Conservation (phyloP, 306 rosid species). For the Fragaria nilgerrensis region DNA sequence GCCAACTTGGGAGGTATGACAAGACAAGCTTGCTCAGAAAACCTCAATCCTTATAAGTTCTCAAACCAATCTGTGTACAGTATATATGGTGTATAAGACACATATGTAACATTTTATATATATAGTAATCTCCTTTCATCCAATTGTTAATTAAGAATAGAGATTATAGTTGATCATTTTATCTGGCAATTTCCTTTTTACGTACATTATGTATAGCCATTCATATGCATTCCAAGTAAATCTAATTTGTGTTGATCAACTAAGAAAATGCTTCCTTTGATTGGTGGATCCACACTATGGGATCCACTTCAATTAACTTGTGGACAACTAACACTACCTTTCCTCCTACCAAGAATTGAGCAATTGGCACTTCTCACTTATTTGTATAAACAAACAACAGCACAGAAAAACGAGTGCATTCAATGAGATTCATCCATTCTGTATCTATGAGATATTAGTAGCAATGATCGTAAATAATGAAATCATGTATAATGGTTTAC, state of each 20-base stretch:
- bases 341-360: background rate
- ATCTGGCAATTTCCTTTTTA: background rate
- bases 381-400: background rate
- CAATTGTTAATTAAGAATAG: background rate
- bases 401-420: background rate
- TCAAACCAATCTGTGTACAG: background rate
- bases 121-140: background rate
- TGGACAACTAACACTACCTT: background rate
- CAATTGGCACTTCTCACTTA: background rate
- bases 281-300: background rate
- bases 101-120: background rate
- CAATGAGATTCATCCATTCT: background rate
- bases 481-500: background rate
- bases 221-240: background rate
- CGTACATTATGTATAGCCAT: too few species aligned
- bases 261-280: background rate
- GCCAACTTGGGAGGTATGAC: background rate
- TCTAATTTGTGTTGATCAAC: background rate
- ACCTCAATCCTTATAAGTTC: background rate
- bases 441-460: background rate
- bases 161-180: background rate
- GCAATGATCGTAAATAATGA: background rate
- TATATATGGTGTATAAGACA: background rate
- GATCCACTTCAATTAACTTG: constrained; percentile 6
- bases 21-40: background rate